phyloP scores from a whole-genome alignment of 2,329 filamentous ascomycete genomes.

The Pezicula carpinea region DNA sequence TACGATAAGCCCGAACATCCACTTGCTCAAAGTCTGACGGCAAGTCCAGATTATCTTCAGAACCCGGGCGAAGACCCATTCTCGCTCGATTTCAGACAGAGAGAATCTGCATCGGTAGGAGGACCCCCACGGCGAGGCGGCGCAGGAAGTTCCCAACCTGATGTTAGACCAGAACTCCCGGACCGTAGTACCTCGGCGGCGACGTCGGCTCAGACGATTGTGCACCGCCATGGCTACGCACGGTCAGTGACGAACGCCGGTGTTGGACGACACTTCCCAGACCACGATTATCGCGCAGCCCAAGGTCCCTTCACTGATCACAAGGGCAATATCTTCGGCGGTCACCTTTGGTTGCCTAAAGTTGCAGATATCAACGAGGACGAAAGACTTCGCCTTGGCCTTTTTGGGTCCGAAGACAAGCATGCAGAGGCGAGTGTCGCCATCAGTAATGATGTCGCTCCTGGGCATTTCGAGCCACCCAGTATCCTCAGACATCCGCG shows the following conservation, averaged over 20 bases:
- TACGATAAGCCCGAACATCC: constrained; percentile 55
- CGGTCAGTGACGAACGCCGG: constrained; percentile 31
- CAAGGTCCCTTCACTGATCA: constrained; percentile 25
- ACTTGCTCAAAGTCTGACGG: constrained; percentile 68
- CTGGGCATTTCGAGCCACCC: constrained; percentile 42
- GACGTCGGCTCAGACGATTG: constrained; percentile 26
- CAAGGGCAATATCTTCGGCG: constrained; percentile 20
- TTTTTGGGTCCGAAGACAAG: constrained; percentile 56
- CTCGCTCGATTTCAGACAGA: constrained; percentile 29
- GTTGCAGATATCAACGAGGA: constrained; percentile 38
- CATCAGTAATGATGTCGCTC: constrained; percentile 55
- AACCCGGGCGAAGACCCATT: constrained; percentile 25
- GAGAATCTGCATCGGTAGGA: constrained; percentile 35
- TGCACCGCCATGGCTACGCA: constrained; percentile 26
- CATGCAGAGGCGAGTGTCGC: constrained; percentile 60
- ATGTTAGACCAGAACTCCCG: constrained; percentile 32
- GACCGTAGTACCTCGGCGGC: constrained; percentile 27
- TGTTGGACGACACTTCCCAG: constrained; percentile 1
- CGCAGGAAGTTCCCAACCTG: constrained; percentile 30
- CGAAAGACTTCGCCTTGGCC: constrained; percentile 54
- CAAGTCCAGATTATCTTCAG: constrained; percentile 54
- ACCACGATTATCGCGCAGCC: constrained; percentile 4
- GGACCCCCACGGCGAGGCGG: constrained; percentile 31
- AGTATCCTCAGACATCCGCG: constrained; percentile 11
- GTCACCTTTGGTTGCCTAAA: constrained; percentile 17